Conservation (phyloP, 208 protist genomes). For the Tritrichomonas musculus region DNA sequence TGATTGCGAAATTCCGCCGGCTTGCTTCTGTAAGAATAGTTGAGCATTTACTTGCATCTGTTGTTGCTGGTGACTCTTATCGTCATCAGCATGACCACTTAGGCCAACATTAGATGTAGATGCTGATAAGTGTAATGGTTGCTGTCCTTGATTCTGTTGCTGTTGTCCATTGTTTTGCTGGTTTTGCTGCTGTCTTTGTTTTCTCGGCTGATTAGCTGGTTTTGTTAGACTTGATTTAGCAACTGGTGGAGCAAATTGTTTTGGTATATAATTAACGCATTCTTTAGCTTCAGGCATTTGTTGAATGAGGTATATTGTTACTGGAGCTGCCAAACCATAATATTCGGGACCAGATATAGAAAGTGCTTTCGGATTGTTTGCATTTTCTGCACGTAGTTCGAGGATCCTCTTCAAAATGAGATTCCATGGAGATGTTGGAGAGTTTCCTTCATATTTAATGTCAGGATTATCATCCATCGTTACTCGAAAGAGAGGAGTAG, state of each 20-base stretch:
- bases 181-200: no score
- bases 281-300: not conserved
- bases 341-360: conserved; percentile 23
- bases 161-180: no score
- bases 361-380: not conserved
- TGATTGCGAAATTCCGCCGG: no score
- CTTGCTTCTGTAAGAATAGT: no score
- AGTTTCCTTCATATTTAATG: conserved; percentile 31
- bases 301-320: not conserved
- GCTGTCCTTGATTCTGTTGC: no score
- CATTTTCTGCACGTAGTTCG: not conserved
- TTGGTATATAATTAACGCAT: conserved; percentile 22
- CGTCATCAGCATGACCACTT: no score
- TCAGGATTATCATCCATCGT: conserved; percentile 26
- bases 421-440: conserved; percentile 25
- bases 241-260: not conserved
- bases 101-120: no score
- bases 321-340: not conserved
- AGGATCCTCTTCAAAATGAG: not conserved
- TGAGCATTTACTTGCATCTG: no score
- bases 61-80: no score
- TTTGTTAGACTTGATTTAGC: not conserved
- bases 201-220: no score
- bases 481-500: not conserved
- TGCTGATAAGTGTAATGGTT: no score